Base-by-base conservation (phyloP, 495 filamentous ascomycete species). In the Talaromyces nanjingensis region DNA sequence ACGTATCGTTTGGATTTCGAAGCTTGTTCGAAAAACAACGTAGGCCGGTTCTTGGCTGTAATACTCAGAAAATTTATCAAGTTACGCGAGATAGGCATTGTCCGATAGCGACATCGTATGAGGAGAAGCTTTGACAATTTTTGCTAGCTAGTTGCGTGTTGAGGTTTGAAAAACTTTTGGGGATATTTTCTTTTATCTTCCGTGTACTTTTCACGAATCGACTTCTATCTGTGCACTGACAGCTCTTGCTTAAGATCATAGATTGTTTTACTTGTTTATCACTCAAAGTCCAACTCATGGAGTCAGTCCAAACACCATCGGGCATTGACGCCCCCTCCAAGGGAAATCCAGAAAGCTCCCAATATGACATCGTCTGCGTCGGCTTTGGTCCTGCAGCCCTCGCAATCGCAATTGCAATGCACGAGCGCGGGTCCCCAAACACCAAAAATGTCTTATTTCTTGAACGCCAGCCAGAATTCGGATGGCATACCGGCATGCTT, bases 401-500 rank as follows among this genome's bases (percentile, higher is more conserved):
- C 8, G 88, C 93, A n/a, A 92, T 97, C 59, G 93, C 90, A 12
- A 87, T 97, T 59, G 93, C 93, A 6, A 80, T 97, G 25, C 87
- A 94, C 70, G 93, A 98, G 65, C 53, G 65, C 53, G 47, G 49
- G 70, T 29, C 64, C 64, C 72, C 72, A 59, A 65, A 1, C 9
- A 0, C 69, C 49, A 89, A 89, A 39, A 91, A 89, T 67, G 87
- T 93, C 4, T 78, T 87, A 34, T 97, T 96, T 75, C 73, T 97
- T 27, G 93, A 97, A 77, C 87, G 88, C 64, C 93, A 98, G 76
- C 69, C 79, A 22, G 76, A 84, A 49, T 98, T 97, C 69, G 85
- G 86, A 59, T 97, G 93, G 93, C 93, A 98, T 73, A 86, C 89
- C 3, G 93, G 93, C 33, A 98, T 98, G 93, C 83, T 97, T 62